These are phyloP conservation scores for Pseudogymnoascus sp. DNA, from an alignment of 2,329 filamentous ascomycete genomes.

Conservation along the genomic window DNA sequence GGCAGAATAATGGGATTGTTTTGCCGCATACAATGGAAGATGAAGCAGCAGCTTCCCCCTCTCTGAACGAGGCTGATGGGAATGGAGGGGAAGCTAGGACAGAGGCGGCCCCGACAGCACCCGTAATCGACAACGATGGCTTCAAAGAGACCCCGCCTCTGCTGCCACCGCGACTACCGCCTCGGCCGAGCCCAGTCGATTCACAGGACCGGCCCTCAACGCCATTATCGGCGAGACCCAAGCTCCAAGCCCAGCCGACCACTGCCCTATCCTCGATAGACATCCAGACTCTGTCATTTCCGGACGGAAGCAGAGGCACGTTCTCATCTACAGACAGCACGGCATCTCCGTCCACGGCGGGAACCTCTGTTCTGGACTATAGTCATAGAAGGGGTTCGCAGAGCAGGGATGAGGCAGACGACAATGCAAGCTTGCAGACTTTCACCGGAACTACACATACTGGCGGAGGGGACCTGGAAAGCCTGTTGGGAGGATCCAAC, in stretches of 20 bases:
- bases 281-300: constrained; percentile 67
- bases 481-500: constrained; percentile 64
- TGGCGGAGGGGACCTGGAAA: constrained; percentile 63
- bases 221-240: neutral
- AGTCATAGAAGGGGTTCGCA: neutral
- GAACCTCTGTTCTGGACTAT: constrained; percentile 28
- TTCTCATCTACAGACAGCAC: constrained; percentile 37
- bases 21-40: constrained; percentile 5
- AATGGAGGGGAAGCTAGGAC: neutral
- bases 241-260: constrained; percentile 59
- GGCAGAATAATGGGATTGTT: constrained; percentile 7
- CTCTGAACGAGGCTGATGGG: neutral
- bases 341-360: constrained; percentile 20
- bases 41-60: constrained; percentile 3
- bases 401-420: constrained; percentile 36
- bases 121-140: neutral
- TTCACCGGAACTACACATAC: constrained; percentile 36
- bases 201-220: neutral
- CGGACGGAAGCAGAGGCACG: constrained; percentile 60
- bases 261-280: constrained; percentile 79
- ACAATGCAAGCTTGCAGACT: constrained; percentile 34
- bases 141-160: constrained; percentile 42
- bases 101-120: neutral
- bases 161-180: constrained; percentile 35
- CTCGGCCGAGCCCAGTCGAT: constrained; percentile 14